phyloP scores from a whole-genome alignment of 129 eudicot genomes.

The Oenanthe sinensis region DNA sequence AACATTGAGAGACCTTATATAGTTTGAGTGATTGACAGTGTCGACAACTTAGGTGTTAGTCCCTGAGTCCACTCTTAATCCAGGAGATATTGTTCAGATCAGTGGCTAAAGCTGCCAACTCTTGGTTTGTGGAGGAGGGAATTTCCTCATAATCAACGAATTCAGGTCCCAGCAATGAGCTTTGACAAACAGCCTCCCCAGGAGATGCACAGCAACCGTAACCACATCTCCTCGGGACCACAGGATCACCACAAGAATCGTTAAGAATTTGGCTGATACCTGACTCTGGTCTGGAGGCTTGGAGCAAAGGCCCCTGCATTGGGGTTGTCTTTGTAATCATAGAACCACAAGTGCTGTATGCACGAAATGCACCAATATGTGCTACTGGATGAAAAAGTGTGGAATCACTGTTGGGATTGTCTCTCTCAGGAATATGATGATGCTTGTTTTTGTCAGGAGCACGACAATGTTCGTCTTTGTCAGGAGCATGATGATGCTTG shows the following conservation, averaged over 20 bases:
- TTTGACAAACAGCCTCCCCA: slow-evolving; percentile 13
- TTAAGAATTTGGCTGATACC: slow-evolving; percentile 41
- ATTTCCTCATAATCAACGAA: slow-evolving; percentile 65
- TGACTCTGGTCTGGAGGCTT: slow-evolving; percentile 32
- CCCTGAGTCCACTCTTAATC: slow-evolving; percentile 69
- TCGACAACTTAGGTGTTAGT: slow-evolving; percentile 4
- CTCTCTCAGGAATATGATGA: background rate
- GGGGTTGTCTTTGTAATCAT: slow-evolving; percentile 23
- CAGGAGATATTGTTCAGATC: slow-evolving; percentile 66
- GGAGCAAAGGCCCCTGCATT: slow-evolving; percentile 40
- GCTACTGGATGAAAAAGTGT: slow-evolving; percentile 39
- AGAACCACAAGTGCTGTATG: slow-evolving; percentile 24
- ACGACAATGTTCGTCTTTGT: slow-evolving; percentile 1
- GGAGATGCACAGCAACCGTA: slow-evolving; percentile 53
- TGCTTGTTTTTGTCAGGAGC: too few species aligned
- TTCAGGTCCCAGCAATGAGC: slow-evolving; percentile 63
- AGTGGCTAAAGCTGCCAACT: slow-evolving; percentile 47
- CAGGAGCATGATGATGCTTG: background rate
- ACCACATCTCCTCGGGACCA: slow-evolving; percentile 56
- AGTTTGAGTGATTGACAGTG: slow-evolving; percentile 4
- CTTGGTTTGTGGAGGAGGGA: slow-evolving; percentile 38
- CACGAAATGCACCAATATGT: slow-evolving; percentile 52
- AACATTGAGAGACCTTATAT: slow-evolving; percentile 17
- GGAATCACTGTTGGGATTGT: background rate
- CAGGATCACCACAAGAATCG: slow-evolving; percentile 30